phyloP scores from a whole-genome alignment of 345 rosid species.

The Salix udensis region DNA sequence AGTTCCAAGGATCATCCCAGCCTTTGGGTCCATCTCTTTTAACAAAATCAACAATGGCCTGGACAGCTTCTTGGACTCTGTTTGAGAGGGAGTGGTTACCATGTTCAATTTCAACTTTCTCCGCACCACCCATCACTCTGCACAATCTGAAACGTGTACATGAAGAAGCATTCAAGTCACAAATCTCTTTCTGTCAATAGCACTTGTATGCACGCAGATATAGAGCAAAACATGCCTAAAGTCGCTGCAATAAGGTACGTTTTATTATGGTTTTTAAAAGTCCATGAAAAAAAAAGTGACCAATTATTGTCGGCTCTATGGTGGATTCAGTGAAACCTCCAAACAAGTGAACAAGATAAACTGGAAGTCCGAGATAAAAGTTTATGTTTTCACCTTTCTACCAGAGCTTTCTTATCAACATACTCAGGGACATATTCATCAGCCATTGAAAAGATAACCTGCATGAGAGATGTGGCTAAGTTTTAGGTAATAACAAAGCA shows the following conservation, averaged over 20 bases:
- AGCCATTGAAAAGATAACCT: conserved; percentile 92
- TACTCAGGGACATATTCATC: conserved; percentile 86
- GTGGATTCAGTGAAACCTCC: neutral
- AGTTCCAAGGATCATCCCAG: conserved; percentile 99
- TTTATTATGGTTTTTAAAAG: neutral
- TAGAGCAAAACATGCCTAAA: neutral
- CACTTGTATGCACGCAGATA: neutral
- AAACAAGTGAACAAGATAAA: neutral
- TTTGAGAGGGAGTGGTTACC: conserved; percentile 94
- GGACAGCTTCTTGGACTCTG: conserved; percentile 70
- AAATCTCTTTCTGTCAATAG: neutral
- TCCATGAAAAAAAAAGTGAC: neutral
- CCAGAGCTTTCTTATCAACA: conserved; percentile 82
- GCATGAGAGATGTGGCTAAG: conserved; percentile 8
- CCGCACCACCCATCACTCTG: conserved; percentile 95
- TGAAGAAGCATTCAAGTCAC: neutral
- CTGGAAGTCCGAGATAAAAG: neutral
- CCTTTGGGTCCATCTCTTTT: conserved; percentile 84
- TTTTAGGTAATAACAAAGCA: neutral
- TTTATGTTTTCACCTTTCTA: conserved; percentile 54
- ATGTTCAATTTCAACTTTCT: conserved; percentile 78
- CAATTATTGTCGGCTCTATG: neutral
- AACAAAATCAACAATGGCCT: conserved; percentile 66
- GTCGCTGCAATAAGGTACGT: neutral
- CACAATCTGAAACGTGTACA: conserved; percentile 53